Conservation (phyloP, 2,329 filamentous ascomycete genomes). For the Cercospora canescens region DNA sequence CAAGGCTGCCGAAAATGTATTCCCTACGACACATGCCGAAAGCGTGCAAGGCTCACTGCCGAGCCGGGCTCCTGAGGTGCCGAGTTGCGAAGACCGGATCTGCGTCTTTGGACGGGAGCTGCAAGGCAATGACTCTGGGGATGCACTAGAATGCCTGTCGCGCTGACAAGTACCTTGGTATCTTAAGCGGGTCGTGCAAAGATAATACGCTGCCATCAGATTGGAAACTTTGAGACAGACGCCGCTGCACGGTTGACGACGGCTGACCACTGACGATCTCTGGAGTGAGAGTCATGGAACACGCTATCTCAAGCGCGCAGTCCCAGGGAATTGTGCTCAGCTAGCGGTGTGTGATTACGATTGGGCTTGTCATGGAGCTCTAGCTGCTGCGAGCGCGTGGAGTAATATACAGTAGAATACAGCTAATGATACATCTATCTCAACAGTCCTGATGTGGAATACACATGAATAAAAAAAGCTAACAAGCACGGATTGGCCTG, state of each 20-base stretch:
- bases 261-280: not conserved
- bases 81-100: not conserved
- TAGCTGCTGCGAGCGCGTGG: not conserved
- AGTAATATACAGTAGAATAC: conserved; percentile 4
- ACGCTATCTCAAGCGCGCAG: not conserved
- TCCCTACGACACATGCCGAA: not conserved
- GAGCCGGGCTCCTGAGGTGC: not conserved
- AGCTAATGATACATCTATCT: not conserved
- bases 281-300: not conserved
- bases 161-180: not conserved
- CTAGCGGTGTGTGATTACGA: not conserved
- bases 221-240: conserved; percentile 2
- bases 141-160: not conserved
- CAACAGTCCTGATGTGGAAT: not conserved
- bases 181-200: not conserved
- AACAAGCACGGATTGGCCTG: not conserved
- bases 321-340: not conserved
- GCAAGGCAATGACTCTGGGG: not conserved
- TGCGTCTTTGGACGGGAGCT: not conserved
- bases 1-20: not conserved
- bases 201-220: not conserved
- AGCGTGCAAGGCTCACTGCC: not conserved
- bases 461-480: not conserved
- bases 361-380: not conserved
- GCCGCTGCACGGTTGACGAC: not conserved